Base-by-base conservation (phyloP, 495 filamentous ascomycete genomes). In the Xylaria cubensis region DNA sequence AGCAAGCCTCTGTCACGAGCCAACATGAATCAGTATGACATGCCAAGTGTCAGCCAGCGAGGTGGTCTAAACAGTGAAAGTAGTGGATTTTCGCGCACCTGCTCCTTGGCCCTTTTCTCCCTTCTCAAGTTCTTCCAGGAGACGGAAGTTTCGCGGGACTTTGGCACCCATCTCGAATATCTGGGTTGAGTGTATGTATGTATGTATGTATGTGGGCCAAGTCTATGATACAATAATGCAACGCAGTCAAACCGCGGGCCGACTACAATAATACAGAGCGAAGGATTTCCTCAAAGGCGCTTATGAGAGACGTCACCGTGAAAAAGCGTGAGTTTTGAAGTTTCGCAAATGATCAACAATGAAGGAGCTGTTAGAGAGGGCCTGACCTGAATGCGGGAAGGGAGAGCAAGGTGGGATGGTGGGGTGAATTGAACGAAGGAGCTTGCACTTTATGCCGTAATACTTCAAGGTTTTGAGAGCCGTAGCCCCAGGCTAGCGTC, bases 71-170 rank as follows among this genome's bases (percentile, higher is more conserved):
- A 55, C 5, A 56, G 29, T 17, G 21, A 69, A 62, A 17, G 7
- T 24, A 8, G 32, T 64, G 9, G 9, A 68, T 2, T 17, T 24
- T 48, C 64, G 73, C 81, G 66, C 80, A 97, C 95, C 95, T 84
- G 95, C 94, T 76, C 97, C 95, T 63, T 95, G 86, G 56, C 97
- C 96, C 82, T 98, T 99, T 86, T 99, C 96, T 74, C 96, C 96
- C 85, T 98, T 98, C 86, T 99, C 96, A 3, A 99, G 88, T 90
- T 99, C 96, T 80, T 97, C 97, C 24, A 99, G 88, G 74, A 99
- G 89, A 75, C 95, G 89, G 79, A 99, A 99, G 83, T 98, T 98
- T 77, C 96, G 88, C 50, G 96, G 96, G 44, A 99, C 88, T 78
- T 97, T 97, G 48, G 96, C 93, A 63, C 88, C 82, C 91, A 73